Base-by-base conservation (phyloP, 1,139 yeast genomes). In the Scheffersomyces parashehatae region DNA sequence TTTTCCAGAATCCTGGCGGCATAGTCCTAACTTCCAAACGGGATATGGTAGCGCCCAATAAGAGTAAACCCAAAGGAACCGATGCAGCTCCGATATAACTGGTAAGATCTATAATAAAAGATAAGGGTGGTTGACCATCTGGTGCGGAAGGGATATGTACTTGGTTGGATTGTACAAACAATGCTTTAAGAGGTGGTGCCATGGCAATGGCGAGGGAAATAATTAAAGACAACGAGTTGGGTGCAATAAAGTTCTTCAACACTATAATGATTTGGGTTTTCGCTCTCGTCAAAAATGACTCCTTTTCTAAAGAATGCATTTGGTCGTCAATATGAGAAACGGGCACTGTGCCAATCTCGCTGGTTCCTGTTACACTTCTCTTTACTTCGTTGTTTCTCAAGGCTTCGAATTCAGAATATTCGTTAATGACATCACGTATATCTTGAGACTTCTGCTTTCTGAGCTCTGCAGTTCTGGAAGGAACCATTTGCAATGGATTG, bases 41-140 rank as follows among this genome's bases (percentile, higher is more conserved):
- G 0, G 96, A 84, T 37, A 91, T 79, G 3, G 97, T 88, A 10
- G 95, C 96, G 3, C 98, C 98, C 31, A 91, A 64, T 46, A 91
- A 60, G 40, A 88, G 61, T 46, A 91, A 72, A 2, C 97, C 97
- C 48, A 88, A 68, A 0, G 97, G 98, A 29, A 91, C 97, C 29
- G 89, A 82, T 0, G 97, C 97, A 2, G 82, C 82, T 1, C 97
- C 97, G 3, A 91, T 70, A 60, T 91, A 91, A 13, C 80, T 60
- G 1, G 93, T 73, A 49, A 83, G 81, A 59, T 91, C 97, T 79
- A 91, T 85, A 9, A 90, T 47, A 54, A 91, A 91, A 26, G 90
- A 87, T 38, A 91, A 70, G 1, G 96, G 89, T 0, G 97, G 97
- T 48, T 75, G 75, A 4, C 75, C 73, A 63, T 91, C 98, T 0